phyloP scores from a whole-genome alignment of 1,284 basidiomycete genomes.

The Irpex sp. region DNA sequence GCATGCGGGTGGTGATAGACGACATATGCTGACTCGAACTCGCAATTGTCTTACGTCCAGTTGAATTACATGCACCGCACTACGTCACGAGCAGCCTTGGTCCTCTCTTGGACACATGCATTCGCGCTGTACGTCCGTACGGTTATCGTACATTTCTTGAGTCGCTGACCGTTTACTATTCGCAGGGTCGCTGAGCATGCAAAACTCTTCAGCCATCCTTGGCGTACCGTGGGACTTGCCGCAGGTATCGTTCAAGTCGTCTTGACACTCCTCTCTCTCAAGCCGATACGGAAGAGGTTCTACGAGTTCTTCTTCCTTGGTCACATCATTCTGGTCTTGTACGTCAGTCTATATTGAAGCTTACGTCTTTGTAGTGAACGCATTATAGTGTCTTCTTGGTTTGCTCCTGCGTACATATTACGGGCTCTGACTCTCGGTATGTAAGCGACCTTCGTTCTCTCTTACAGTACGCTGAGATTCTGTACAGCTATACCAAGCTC shows the following conservation, averaged over 20 bases:
- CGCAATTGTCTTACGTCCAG: slow-evolving; percentile 6
- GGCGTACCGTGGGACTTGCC: slow-evolving; percentile 25
- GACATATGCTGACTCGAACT: neutral
- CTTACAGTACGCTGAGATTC: neutral
- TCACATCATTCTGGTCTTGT: slow-evolving; percentile 36
- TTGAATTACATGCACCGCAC: slow-evolving; percentile 27
- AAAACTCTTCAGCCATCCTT: slow-evolving; percentile 1
- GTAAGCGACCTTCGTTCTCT: neutral
- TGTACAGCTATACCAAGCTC: slow-evolving; percentile 5
- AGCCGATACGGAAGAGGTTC: slow-evolving; percentile 30
- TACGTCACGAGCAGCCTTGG: slow-evolving; percentile 21
- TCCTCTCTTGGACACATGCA: slow-evolving; percentile 26
- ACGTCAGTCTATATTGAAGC: neutral
- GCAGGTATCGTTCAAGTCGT: slow-evolving; percentile 30
- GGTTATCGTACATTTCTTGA: too few relatives aligned
- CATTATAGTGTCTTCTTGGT: slow-evolving; percentile 14
- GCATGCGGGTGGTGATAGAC: too few relatives aligned
- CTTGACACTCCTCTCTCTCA: slow-evolving; percentile 30
- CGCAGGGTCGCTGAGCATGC: neutral
- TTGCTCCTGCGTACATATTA: neutral
- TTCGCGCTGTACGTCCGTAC: slow-evolving; percentile 19
- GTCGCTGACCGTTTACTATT: too few relatives aligned
- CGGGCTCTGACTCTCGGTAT: neutral
- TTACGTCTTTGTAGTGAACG: neutral
- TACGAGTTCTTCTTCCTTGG: slow-evolving; percentile 41